Base-by-base conservation (phyloP, 1,139 yeast species). In the Barnettozyma hawaiiensis region DNA sequence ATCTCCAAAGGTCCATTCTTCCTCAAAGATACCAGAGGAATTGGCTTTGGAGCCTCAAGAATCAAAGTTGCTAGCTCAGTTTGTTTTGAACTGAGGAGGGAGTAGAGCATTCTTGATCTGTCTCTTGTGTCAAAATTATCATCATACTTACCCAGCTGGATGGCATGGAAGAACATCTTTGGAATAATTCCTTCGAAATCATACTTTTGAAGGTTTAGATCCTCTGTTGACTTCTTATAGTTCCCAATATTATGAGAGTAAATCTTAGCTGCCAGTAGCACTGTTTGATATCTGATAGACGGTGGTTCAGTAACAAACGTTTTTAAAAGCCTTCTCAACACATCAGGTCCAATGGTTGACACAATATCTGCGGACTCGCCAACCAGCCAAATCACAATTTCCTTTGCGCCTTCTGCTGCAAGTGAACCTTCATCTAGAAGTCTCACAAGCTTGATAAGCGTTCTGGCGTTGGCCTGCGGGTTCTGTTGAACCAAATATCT, bases 351-450 rank as follows among this genome's bases (percentile, higher is more conserved):
- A 37, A 85, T 70, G 20, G 63, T 62, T n/a, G 73, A 70, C 12
- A 71, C 70, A 10, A 67, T 53, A 1, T 62, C 61, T 1, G 73
- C 62, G 56, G 85, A 82, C 57, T 92, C 97, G 2, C 97, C 97
- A 36, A 92, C 76, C 11, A 90, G 72, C 97, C 97, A 94, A 15
- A 92, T 73, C 18, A 89, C 80, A 44, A 94, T 84, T 2, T 95
- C 89, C 50, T 81, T 77, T 0, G 97, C 96, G 15, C 71, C 70
- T 19, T 66, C 59, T 24, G 65, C 59, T 24, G 65, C 71, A 24
- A 72, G 54, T 3, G 58, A 23, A 5, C 49, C 47, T n/a, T 43
- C 39, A 23, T 51, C 55, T 3, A 65, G 55, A 3, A 67, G 58
- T 29, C 57, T 45, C 2, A 76, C 66, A 10, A 75, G 58, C 38